Percentiles rank a stretch among this genome's conserved stretches.
These are phyloP conservation scores for Hordeum pubiflorum DNA, from an alignment of 202 grass and related monocot genomes.

Conservation along the genomic window DNA sequence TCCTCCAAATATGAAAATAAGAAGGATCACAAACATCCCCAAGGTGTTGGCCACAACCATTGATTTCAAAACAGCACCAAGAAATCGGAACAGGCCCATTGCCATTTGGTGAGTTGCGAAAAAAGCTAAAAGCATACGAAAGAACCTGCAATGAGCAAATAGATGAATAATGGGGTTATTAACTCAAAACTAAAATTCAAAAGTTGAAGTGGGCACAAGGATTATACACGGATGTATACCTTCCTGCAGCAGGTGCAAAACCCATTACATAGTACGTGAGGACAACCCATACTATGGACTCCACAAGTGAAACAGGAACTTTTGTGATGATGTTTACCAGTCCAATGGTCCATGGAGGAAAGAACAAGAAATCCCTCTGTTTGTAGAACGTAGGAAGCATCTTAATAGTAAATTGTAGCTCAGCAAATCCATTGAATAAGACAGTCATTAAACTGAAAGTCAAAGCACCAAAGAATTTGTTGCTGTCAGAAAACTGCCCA, in stretches of 20 bases:
- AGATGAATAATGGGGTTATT: background rate
- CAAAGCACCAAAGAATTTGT: constrained; percentile 53
- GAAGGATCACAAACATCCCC: constrained; percentile 46
- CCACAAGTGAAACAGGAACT: constrained; percentile 60
- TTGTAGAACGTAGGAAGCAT: constrained; percentile 76
- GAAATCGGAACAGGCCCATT: constrained; percentile 43
- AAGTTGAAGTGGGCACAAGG: background rate
- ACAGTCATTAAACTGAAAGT: constrained; percentile 29
- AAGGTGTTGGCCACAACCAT: constrained; percentile 79
- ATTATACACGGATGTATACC: constrained; percentile 29
- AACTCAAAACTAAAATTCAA: background rate
- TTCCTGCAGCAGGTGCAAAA: constrained; percentile 46
- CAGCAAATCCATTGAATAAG: too few relatives aligned
- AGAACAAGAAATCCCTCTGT: constrained; percentile 77
- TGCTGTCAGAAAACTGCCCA: constrained; percentile 31
- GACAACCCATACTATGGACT: constrained; percentile 46
- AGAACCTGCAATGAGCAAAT: constrained; percentile 47
- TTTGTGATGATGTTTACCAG: constrained; percentile 50
- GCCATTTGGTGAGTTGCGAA: too few relatives aligned
- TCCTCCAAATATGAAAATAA: constrained; percentile 71
- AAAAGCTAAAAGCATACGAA: background rate
- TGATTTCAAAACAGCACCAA: constrained; percentile 58
- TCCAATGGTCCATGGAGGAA: constrained; percentile 64
- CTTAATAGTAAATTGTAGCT: constrained; percentile 44
- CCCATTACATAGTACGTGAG: constrained; percentile 23